Evolutionary conservation across 805 yeast species (phyloP), one percentile per base, ranked within the genome.

Genomic region (Kluyveromyces starmeri): DNA sequence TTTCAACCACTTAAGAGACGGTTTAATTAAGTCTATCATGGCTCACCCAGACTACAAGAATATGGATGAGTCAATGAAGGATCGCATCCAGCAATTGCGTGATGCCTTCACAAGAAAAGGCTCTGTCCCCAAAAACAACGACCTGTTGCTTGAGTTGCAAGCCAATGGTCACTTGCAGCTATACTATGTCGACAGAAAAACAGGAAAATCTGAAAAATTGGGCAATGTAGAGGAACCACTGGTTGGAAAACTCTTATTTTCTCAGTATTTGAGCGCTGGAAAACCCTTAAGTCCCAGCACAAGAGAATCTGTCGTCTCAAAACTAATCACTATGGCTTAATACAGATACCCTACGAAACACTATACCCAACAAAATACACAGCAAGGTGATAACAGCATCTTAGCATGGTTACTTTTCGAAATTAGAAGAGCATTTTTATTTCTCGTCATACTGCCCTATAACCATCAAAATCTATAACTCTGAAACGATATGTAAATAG

Each of bases 1-100:
- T 59, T 86, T 82, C 59, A 75, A 76, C 42, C 97, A 92, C 53
- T 60, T 89, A 49, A 73, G 82, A 44, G 97, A 92, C 52, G 97
- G 97, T 0, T 71, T 92, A 41, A 71, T 85, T 32, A 79, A 88
- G 53, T 75, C 95, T 0, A 71, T 84, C 30, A 65, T 78, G 55
- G 80, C 84, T 22, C 75, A 74, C 49, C 75, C 80, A 2, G 61
- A 68, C 40, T 72, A 79, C 34, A 75, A 75, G 44, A 59, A 65
- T 5, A 61, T 68, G 24, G 61, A 61, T 20, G 73, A 67, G 2
- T 61, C 55, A 16, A 53, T 71, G n/a, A 65, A 65, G n/a, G 58
- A 58, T 8, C 95, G 96, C 1, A 58, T 88, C 9, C 74, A 71
- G 25, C 76, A 83, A 51, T 56, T 88, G 38, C 71, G 81, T 47